Base-by-base conservation (phyloP, 306 rosid species). In the Lathyrus aphaca region DNA sequence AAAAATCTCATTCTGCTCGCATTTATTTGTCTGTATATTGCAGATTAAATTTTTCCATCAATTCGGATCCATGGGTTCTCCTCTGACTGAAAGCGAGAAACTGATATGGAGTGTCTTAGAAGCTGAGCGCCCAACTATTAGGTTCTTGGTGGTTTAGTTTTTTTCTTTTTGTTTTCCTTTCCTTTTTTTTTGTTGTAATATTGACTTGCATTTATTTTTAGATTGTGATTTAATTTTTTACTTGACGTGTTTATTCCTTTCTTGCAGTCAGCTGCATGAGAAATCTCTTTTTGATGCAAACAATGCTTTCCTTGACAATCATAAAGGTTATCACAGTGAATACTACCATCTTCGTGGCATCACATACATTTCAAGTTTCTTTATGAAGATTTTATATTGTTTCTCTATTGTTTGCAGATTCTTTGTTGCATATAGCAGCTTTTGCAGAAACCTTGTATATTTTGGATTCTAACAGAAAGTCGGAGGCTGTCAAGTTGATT, bases 341-440 rank as follows among this genome's bases (percentile, higher is more conserved):
- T 61, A 23, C 37, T 49, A 54, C 44, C 38, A 65, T 79, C 27
- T 35, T 19, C 37, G 5, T 50, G 27, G 60, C 15, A 17, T 32
- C 50, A 2, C 12, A 39, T 73, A 18, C 53, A 56, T 46, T 64
- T 59, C 29, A 12, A 40, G 72, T 46, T 75, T 79, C 66, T 57
- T 15, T 51, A 12, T 68, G 55, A 40, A 40, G 69, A 51, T 50
- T 58, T 30, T 14, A 17, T 21, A 58, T 14, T 65, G 14, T 65
- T 64, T 64, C 25, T 66, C 45, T 77, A 30, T 35, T 55, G 16
- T 51, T 39, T 66, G 81, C 91, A 95, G 99, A 87, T 79, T 95
- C 97, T 72, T 85, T 95, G 85, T 83, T 86, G 95, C 95, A 91
- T 64, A 87, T 95, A 80, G 92, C 91, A 64, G 96, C 97, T 29